Conservation (phyloP, 495 filamentous ascomycete species). For the Penicillium waksmanii region DNA sequence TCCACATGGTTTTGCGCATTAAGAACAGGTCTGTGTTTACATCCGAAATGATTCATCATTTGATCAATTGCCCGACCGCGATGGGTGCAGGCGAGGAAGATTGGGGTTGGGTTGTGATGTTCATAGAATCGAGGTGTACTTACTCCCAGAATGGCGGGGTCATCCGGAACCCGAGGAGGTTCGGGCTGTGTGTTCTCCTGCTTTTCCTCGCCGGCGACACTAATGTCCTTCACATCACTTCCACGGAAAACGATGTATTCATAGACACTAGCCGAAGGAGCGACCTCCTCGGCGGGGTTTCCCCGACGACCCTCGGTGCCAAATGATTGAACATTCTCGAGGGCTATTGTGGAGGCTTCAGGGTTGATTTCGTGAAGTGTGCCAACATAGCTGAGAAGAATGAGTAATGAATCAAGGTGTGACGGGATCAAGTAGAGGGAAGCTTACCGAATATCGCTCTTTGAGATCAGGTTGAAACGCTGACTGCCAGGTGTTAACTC, state of each 20-base stretch:
- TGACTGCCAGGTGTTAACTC: constrained; percentile 55
- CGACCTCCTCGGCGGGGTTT: constrained; percentile 77
- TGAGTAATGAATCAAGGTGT: constrained; percentile 25
- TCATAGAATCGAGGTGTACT: constrained; percentile 50
- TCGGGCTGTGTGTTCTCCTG: constrained; percentile 71
- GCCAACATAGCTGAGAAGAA: constrained; percentile 77
- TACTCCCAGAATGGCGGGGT: constrained; percentile 97
- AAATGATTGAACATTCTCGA: constrained; percentile 91
- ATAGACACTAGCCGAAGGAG: constrained; percentile 82
- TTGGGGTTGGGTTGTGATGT: not conserved
- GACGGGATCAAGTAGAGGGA: not conserved
- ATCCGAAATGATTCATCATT: constrained; percentile 67
- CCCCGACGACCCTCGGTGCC: constrained; percentile 88
- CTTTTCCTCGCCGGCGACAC: constrained; percentile 75
- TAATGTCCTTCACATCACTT: constrained; percentile 97
- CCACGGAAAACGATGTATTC: constrained; percentile 99
- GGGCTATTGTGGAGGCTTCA: constrained; percentile 90
- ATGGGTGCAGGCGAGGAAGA: constrained; percentile 9
- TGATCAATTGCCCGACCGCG: constrained; percentile 35
- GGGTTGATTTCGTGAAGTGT: constrained; percentile 98
- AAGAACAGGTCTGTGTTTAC: constrained; percentile 64
- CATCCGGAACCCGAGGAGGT: constrained; percentile 79
- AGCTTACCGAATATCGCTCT: constrained; percentile 90
- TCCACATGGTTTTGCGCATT: constrained; percentile 96
- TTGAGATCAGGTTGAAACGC: constrained; percentile 78